Base-by-base conservation (phyloP, 2,329 filamentous ascomycete species). In the Byssoonygena ceratinophila region DNA sequence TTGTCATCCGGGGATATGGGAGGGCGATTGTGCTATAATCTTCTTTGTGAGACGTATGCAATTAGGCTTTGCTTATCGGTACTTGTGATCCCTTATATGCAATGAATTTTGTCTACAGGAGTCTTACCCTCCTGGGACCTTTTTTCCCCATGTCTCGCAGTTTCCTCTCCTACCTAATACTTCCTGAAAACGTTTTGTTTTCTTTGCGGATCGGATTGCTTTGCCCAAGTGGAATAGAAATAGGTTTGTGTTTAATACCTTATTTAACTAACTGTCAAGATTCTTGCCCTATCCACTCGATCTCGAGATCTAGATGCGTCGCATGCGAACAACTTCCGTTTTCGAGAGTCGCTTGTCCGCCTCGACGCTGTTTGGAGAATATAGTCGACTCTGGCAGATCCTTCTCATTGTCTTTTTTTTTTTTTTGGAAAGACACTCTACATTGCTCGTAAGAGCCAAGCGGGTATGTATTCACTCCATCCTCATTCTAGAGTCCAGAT, bases 71-170 rank as follows among this genome's bases (percentile, higher is more conserved):
- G 46, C 27, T 20, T 23, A 29, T 20, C 46, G 36, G 22, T 41
- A 31, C 34, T 31, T 49, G 36, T 41, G 34, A 22, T 40, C 31
- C 9, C 46, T 37, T 49, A 49, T 49, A 12, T 49, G 34, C 31
- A 49, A 48, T 49, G 37, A 40, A 49, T 54, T 27, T 43, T 29
- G 32, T 37, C 41, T 47, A 43, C 36, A 23, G 23, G 48, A 39
- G 41, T 43, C n/a, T 20, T 16, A 52, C 9, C 18, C 39, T 37
- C 23, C 45, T 47, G 46, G n/a, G 14, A 39, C 18, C 25, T 50
- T 50, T 43, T 40, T 31, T 37, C 12, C 32, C 37, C 20, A 5
- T 3, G 8, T 16, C 7, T 41, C 9, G 27, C 11, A 45, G 14
- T 16, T 23, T 32, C 34, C 27, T 16, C 32, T 43, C 18, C 27